Evolutionary conservation across 176 grass and related monocot genomes (phyloP), one percentile per base, ranked within the genome.

Genomic region (Zoysia japonica): DNA sequence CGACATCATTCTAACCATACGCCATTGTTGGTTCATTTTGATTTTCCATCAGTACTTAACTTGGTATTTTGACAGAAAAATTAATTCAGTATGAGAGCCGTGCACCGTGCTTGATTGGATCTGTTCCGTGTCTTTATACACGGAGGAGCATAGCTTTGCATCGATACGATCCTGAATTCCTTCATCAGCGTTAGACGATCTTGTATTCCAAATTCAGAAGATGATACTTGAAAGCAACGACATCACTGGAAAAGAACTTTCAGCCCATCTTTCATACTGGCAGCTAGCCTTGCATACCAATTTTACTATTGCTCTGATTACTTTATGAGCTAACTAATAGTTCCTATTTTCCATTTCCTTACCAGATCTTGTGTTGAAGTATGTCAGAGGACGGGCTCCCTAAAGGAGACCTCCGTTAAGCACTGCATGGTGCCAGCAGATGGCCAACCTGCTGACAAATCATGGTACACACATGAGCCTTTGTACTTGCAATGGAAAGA

Each of bases 401-500:
- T 99, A 20, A 85, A 89, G 73, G 88, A 87, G 28, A 83, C 75
- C 38, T 93, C 65, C 2, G 61, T 99, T 12, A 91, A 89, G 6
- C 88, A 95, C 48, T 96, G 90, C 46, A 20, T 84, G 2, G 72
- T 83, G 46, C 90, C 88, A 9, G 72, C 86, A 8, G 84, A 89
- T 6, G 80, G 74, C 68, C 81, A 87, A 53, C 86, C 82, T 7
- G 75, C 48, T 7, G 78, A 84, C 49, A 87, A 87, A 20, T 80
- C 88, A 49, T 99, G 90, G 92, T 99, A 93, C 64, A 83, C 89
- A 61, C 90, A 99, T 17, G 92, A 95, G 20, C 92, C 92, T 3
- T 9, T 99, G 4, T 95, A 95, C 72, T 49, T 99, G 79, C 85
- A 90, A 48, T 99, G 96, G 96, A 93, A 99, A 79, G 92, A 99